These are phyloP conservation scores for Pleodorina starrii DNA, from an alignment of 139 green algal species.

Conservation along the genomic window DNA sequence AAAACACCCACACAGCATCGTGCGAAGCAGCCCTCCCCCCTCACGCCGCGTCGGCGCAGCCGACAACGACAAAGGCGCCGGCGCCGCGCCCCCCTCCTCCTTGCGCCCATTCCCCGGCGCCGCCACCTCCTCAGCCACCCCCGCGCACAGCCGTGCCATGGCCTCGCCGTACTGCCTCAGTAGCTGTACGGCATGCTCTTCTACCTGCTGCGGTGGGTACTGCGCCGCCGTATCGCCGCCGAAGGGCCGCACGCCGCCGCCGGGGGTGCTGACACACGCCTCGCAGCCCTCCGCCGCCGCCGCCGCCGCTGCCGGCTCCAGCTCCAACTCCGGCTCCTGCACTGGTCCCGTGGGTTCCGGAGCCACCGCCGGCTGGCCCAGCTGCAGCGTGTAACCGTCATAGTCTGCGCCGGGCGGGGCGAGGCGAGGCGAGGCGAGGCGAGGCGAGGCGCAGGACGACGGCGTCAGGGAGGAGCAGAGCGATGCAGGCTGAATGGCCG, in stretches of 20 bases:
- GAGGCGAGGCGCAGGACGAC: not conserved
- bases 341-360: not conserved
- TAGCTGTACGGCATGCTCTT: constrained; percentile 12
- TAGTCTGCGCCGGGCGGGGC: constrained; percentile 10
- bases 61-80: too few relatives aligned
- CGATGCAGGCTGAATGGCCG: not conserved
- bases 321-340: not conserved
- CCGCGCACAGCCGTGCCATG: constrained; percentile 4
- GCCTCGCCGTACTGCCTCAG: constrained; percentile 29
- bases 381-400: constrained; percentile 33
- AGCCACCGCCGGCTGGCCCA: not conserved
- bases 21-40: too few relatives aligned
- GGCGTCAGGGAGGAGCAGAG: not conserved
- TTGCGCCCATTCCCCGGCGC: too few relatives aligned
- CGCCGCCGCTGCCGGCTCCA: not conserved
- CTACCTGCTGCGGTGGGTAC: not conserved
- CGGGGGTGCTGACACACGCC: not conserved
- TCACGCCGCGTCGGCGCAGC: too few relatives aligned
- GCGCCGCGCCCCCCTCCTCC: too few relatives aligned
- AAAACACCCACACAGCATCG: too few relatives aligned
- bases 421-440: not conserved
- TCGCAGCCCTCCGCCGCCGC: not conserved
- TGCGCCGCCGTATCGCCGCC: not conserved
- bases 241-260: not conserved
- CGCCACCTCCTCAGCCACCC: not conserved